These are phyloP conservation scores for Syzygium aromaticum DNA, from an alignment of 345 rosid genomes.

Conservation along the genomic window DNA sequence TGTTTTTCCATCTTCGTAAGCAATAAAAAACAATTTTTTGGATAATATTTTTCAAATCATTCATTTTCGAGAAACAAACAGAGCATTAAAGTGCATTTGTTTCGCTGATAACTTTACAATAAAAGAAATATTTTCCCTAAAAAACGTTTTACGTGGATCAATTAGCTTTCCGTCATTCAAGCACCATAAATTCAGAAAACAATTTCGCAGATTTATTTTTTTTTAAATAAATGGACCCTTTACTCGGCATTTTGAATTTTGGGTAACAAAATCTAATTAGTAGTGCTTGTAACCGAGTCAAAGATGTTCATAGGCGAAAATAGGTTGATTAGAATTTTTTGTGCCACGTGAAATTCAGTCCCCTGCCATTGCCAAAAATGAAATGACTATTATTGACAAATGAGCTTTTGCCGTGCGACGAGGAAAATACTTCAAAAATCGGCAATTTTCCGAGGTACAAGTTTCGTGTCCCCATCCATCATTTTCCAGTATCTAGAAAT, in stretches of 20 bases:
- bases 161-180: no score
- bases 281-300: not conserved
- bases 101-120: no score
- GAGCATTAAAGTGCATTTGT: no score
- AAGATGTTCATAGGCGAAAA: not conserved
- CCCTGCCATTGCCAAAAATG: not conserved
- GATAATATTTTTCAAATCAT: no score
- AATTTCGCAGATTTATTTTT: not conserved
- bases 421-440: not conserved
- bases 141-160: not conserved
- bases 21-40: no score
- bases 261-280: no score
- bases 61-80: no score
- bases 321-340: not conserved
- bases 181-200: not conserved
- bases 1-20: no score
- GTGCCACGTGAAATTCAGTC: not conserved
- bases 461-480: not conserved
- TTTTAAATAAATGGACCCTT: accelerated
- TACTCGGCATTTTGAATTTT: not conserved
- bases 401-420: not conserved
- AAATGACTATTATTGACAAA: not conserved
- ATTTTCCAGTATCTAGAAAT: not conserved
- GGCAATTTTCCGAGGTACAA: not conserved
- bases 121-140: no score